Evolutionary conservation across 306 rosid genomes (phyloP).

Genomic region (Cajanus cajan): DNA sequence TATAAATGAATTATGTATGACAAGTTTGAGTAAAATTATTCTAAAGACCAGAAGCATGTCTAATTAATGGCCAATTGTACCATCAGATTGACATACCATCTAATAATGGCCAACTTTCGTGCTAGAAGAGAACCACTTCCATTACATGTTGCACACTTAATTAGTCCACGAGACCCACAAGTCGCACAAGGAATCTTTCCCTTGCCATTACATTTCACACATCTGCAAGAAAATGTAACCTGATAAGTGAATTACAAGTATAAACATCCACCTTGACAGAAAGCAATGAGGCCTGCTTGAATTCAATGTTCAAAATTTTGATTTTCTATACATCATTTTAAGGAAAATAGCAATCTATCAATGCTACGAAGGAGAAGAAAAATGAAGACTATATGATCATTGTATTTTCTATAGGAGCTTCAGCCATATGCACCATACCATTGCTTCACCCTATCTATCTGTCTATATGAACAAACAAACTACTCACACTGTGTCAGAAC

Average conservation of each 20-base stretch:
- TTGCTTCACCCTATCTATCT: neutral
- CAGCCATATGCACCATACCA: neutral
- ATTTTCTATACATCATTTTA: constrained; percentile 8
- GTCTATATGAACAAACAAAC: neutral
- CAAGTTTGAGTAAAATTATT: neutral
- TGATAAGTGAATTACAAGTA: constrained; percentile 8
- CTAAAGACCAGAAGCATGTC: neutral
- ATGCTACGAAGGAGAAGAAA: neutral
- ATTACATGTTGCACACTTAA: constrained; percentile 64
- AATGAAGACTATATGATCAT: neutral
- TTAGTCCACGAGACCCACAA: constrained; percentile 84
- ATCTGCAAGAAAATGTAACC: constrained; percentile 57
- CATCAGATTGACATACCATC: constrained; percentile 59
- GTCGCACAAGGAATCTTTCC: constrained; percentile 82
- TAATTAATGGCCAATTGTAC: neutral
- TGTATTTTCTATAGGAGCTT: neutral
- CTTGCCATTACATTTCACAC: constrained; percentile 75
- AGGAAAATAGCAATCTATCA: neutral
- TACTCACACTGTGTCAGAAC: constrained; percentile 85
- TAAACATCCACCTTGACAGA: constrained; percentile 14
- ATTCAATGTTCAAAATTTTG: constrained; percentile 21
- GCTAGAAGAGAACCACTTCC: constrained; percentile 77
- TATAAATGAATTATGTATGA: neutral
- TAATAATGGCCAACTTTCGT: constrained; percentile 60
- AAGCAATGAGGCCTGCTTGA: constrained; percentile 3